Base-by-base conservation (phyloP, 306 rosid genomes). In the Benincasa hispida region DNA sequence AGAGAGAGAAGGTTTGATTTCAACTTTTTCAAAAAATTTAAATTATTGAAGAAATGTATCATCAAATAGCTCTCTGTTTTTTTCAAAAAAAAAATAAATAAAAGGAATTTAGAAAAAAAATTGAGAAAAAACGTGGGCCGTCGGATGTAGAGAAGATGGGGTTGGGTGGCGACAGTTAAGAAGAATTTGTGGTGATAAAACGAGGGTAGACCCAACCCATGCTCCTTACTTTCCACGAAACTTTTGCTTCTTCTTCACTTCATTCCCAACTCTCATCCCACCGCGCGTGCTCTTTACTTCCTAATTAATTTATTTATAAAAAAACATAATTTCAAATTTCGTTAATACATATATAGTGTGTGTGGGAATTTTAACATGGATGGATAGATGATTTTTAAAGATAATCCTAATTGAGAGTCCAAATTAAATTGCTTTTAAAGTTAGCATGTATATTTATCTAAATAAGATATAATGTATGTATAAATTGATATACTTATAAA, bases 211-310 rank as follows among this genome's bases (percentile, higher is more conserved):
- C 75, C 75, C 75, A 70, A 25, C 4, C 58, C 76, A 70, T 70
- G 13, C 76, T 70, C 75, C 76, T 70, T 45, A 70, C 76, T 70
- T 70, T 70, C 39, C 76, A 70, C 76, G 76, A 70, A 70, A 70
- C 76, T 47, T 70, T 70, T 48, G 56, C 57, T 47, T 70, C 57
- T 8, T 70, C 47, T 13, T 17, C 19, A 25, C 66, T 5, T 59
- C 32, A 12, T 59, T 63, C 32, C 76, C 55, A 15, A 70, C 76
- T 2, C 76, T 28, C 76, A 7, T 25, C 58, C 24, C 15, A 0
- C 15, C 39, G 58, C 76, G 76, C 76, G 76, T 59, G 4, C 50
- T 42, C 50, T 45, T 45, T 4, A 12, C 50, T 45, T 12, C 50
- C 50, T 45, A 45, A 12, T 45, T 10, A 45, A 45, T 45, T 12